These are phyloP conservation scores for Colletotrichum sp. DNA, from an alignment of 2,329 filamentous ascomycete species.

Conservation along the genomic window DNA sequence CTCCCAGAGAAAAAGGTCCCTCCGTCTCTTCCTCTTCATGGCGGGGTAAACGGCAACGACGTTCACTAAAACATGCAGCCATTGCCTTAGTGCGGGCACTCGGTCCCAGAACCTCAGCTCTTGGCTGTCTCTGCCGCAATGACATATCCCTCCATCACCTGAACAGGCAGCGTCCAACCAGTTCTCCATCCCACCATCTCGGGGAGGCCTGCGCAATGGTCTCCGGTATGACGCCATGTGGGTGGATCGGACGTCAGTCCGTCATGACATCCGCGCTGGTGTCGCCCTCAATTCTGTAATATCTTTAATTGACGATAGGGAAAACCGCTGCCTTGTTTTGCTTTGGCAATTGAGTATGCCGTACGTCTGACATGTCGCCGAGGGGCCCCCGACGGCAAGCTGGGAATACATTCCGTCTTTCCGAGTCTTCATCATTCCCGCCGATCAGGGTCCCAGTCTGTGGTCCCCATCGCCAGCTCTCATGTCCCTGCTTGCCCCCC, in stretches of 20 bases:
- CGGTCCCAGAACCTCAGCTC: neutral
- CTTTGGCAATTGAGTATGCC: neutral
- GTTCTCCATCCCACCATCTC: neutral
- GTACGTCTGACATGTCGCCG: neutral
- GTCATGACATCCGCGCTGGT: neutral
- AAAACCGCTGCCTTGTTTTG: neutral
- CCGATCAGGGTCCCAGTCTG: neutral
- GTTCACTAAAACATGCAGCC: neutral
- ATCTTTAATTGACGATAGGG: neutral
- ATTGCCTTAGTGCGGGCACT: neutral
- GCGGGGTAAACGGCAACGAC: neutral
- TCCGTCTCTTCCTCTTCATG: neutral
- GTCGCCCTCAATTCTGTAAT: neutral
- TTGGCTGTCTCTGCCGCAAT: neutral
- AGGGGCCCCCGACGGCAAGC: neutral
- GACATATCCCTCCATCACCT: neutral
- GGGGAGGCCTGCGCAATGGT: neutral
- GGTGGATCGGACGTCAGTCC: neutral
- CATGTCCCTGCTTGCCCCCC: neutral
- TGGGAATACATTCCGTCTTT: neutral
- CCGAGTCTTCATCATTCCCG: neutral
- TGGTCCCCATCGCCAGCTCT: neutral
- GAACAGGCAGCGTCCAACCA: neutral
- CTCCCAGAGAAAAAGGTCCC: neutral
- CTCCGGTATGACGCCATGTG: slow-evolving; percentile 16